Evolutionary conservation across 495 filamentous ascomycete genomes (phyloP).

Genomic region (Patellaria atrata): DNA sequence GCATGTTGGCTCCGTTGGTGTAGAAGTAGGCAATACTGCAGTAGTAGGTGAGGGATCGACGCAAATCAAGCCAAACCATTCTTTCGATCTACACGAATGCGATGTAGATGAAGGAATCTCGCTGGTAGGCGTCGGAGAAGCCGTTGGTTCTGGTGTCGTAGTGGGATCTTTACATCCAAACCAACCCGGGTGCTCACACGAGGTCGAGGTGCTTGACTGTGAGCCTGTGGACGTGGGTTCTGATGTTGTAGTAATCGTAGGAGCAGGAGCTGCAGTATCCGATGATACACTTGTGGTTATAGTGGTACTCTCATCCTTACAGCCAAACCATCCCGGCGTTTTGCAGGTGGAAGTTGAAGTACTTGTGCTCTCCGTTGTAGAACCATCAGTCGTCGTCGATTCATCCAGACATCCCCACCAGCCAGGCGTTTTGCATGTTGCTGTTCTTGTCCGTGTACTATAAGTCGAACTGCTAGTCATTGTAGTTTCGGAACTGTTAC

Average conservation of each 20-base stretch:
- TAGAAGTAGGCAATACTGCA: too few species aligned
- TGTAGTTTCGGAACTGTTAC: slow-evolving; percentile 66
- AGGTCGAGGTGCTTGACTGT: slow-evolving; percentile 33
- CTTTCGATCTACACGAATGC: slow-evolving; percentile 15
- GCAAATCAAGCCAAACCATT: slow-evolving; percentile 20
- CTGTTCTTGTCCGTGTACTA: slow-evolving; percentile 46
- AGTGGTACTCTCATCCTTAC: slow-evolving; percentile 27
- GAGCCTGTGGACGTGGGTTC: slow-evolving; percentile 3
- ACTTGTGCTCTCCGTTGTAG: slow-evolving; percentile 27
- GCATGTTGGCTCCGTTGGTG: too few species aligned
- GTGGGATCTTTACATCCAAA: slow-evolving; percentile 48
- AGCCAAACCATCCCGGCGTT: slow-evolving; percentile 32
- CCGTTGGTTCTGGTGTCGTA: slow-evolving; percentile 29
- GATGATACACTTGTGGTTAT: slow-evolving; percentile 4
- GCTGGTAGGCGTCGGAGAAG: slow-evolving; percentile 20
- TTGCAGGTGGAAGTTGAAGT: slow-evolving; percentile 29
- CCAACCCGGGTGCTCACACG: slow-evolving; percentile 55
- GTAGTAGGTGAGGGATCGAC: slow-evolving; percentile 4
- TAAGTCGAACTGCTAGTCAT: slow-evolving; percentile 41
- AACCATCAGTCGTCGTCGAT: slow-evolving; percentile 23
- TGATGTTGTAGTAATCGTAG: slow-evolving; percentile 16
- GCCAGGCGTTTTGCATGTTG: slow-evolving; percentile 79
- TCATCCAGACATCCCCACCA: slow-evolving; percentile 65
- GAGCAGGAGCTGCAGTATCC: slow-evolving; percentile 6
- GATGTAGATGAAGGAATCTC: slow-evolving; percentile 27